Base-by-base conservation (phyloP, 495 filamentous ascomycete genomes). In the Rhypophila decipiens region DNA sequence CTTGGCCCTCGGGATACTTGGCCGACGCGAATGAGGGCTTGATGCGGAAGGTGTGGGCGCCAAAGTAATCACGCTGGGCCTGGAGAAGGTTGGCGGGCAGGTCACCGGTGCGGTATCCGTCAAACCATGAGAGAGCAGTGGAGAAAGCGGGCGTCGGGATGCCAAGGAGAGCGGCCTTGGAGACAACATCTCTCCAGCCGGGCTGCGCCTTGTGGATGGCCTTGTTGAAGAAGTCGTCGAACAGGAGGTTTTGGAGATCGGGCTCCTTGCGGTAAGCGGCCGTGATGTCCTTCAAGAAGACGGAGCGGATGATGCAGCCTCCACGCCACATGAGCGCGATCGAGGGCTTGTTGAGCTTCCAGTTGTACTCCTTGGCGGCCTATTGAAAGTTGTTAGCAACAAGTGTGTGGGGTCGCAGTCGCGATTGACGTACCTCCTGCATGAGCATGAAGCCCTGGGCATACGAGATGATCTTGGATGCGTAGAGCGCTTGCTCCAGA, bases 321-420 rank as follows among this genome's bases (percentile, higher is more conserved):
- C 93, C 93, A 68, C 93, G 88, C 93, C 93, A 98, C 93, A 98
- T 98, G 65, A 98, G 83, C 52, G 93, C 93, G 64, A 98, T 98
- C 52, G 95, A 95, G 47, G 93, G 93, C 83, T 96, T 98, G 83
- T 98, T 96, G 46, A 98, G 83, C 82, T 97, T 96, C 93, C 93
- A 98, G 48, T 65, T 59, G 76, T 94, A 98, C 66, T 96, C 86
- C 70, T 87, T 91, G 66, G 90, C 93, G 57, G 93, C 91, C 89
- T 77, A 49, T 47, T 44, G 36, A 46, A 53, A 10, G 24, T 29
- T 12, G 55, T 65, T 50, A 68, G 59, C 31, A 40, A 15, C 11
- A 15, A 3, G n/a, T 15, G 4, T 4, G 27, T 19, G 4, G 1
- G 24, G 11, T 19, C 24, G 7, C 2, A 3, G 20, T 0, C 12